Evolutionary conservation across 352 stramenopile genomes (phyloP).

Genomic region (Aphanomyces euteiches): DNA sequence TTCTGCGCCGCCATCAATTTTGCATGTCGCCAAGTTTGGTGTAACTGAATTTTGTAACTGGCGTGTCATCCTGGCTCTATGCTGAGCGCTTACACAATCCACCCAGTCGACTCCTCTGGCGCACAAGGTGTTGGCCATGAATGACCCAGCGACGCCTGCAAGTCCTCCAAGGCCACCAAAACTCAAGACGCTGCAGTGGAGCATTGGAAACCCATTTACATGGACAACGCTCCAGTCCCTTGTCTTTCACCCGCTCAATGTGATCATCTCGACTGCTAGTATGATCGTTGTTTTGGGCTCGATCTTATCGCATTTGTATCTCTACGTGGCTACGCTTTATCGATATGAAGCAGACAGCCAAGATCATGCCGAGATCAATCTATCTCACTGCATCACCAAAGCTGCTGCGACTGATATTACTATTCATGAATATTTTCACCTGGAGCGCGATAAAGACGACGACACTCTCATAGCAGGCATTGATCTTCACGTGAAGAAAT

Average conservation of each 20-base stretch:
- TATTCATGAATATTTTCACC: slow-evolving; percentile 24
- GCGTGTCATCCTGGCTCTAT: not conserved
- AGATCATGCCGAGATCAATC: not conserved
- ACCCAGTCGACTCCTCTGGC: not conserved
- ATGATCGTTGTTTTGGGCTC: slow-evolving; percentile 8
- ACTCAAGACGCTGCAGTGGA: slow-evolving; percentile 2
- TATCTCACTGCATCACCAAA: slow-evolving; percentile 20
- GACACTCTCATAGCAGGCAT: not conserved
- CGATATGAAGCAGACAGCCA: not conserved
- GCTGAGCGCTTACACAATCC: not conserved
- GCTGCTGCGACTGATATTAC: slow-evolving; percentile 12
- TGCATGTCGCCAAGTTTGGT: no score
- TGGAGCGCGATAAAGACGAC: slow-evolving; percentile 1
- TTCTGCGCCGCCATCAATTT: no score
- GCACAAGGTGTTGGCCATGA: not conserved
- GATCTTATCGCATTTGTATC: slow-evolving; percentile 14
- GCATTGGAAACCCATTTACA: slow-evolving; percentile 3
- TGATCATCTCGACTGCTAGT: slow-evolving; percentile 4
- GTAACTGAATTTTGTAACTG: no score
- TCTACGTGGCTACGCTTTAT: slow-evolving; percentile 9
- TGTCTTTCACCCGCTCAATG: slow-evolving; percentile 20
- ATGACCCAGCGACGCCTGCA: not conserved
- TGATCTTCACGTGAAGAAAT: slow-evolving; percentile 11
- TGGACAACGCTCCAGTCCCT: slow-evolving; percentile 9
- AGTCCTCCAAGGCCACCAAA: not conserved